phyloP scores from a whole-genome alignment of 371 early-diverging fungal species.

The Lichtheimia hyalospora region DNA sequence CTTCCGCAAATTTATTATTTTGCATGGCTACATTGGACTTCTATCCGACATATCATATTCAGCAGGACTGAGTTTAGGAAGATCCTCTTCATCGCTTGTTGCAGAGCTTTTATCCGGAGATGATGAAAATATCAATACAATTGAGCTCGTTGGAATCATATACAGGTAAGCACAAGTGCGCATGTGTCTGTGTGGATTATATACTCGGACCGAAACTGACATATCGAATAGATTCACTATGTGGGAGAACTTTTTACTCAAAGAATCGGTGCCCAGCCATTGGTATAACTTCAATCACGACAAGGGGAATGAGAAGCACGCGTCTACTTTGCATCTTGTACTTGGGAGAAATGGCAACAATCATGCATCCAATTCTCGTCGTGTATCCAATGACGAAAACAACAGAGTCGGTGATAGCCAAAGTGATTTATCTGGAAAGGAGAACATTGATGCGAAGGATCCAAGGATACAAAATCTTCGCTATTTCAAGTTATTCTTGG shows the following conservation, averaged over 20 bases:
- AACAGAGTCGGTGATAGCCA: constrained; percentile 14
- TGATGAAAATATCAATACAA: constrained; percentile 49
- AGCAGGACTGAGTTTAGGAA: constrained; percentile 57
- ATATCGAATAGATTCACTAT: constrained; percentile 46
- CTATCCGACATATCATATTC: constrained; percentile 77
- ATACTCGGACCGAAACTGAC: not conserved
- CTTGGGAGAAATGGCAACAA: constrained; percentile 16
- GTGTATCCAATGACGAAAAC: constrained; percentile 22
- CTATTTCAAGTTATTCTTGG: constrained; percentile 63
- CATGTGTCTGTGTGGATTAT: not conserved
- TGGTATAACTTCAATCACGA: constrained; percentile 61
- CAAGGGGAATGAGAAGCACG: constrained; percentile 15
- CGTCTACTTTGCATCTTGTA: constrained; percentile 28
- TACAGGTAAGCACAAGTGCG: constrained; percentile 48
- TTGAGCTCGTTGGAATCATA: constrained; percentile 60
- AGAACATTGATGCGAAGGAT: constrained; percentile 46
- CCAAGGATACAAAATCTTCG: constrained; percentile 69
- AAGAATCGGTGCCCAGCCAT: constrained; percentile 57
- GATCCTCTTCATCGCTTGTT: constrained; percentile 61
- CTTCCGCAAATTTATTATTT: constrained; percentile 57
- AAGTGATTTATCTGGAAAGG: no score
- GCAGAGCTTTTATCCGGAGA: constrained; percentile 54
- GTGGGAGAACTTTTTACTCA: constrained; percentile 69
- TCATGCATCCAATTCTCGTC: constrained; percentile 12
- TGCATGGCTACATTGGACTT: constrained; percentile 69